These are phyloP conservation scores for Oxyria digyna DNA, from an alignment of 148 eudicot genomes.

Conservation along the genomic window DNA sequence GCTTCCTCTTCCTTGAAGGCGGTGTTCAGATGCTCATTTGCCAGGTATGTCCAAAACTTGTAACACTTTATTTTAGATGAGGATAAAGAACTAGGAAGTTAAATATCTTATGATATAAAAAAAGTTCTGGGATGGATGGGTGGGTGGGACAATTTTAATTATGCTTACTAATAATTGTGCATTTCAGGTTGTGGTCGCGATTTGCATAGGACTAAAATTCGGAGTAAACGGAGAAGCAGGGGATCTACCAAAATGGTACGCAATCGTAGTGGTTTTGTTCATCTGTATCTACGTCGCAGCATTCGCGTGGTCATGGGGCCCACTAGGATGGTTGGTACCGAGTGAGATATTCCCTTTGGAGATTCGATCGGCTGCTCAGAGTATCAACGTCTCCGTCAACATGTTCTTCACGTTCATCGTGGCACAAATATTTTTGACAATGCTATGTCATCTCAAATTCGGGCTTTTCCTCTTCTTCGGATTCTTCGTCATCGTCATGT, in stretches of 20 bases:
- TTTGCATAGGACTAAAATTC: conserved; percentile 9
- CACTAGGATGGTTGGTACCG: conserved; percentile 12
- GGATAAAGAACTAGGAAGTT: too few species aligned
- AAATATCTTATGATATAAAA: too few species aligned
- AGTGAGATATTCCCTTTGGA: conserved; percentile 14
- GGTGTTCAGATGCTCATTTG: conserved; percentile 20
- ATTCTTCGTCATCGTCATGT: conserved; percentile 6
- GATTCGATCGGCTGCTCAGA: conserved; percentile 14
- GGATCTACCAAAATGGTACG: conserved; percentile 12
- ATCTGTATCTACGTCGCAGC: conserved; percentile 14
- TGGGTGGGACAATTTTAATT: too few species aligned
- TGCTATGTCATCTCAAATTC: conserved; percentile 11
- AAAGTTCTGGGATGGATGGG: too few species aligned
- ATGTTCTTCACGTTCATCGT: conserved; percentile 14
- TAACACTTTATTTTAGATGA: too few species aligned
- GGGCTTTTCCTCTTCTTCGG: conserved; percentile 15
- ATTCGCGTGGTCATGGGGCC: conserved; percentile 14
- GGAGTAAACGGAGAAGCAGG: conserved; percentile 7
- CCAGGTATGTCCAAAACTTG: too few species aligned
- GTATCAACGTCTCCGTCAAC: conserved; percentile 14
- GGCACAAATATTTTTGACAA: conserved; percentile 9
- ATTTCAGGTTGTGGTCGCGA: conserved; percentile 3
- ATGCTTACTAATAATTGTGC: too few species aligned
- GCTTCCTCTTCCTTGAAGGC: conserved; percentile 16
- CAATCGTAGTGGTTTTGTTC: conserved; percentile 10